Base-by-base conservation (phyloP, 805 yeast genomes). In the Candida corydali region DNA sequence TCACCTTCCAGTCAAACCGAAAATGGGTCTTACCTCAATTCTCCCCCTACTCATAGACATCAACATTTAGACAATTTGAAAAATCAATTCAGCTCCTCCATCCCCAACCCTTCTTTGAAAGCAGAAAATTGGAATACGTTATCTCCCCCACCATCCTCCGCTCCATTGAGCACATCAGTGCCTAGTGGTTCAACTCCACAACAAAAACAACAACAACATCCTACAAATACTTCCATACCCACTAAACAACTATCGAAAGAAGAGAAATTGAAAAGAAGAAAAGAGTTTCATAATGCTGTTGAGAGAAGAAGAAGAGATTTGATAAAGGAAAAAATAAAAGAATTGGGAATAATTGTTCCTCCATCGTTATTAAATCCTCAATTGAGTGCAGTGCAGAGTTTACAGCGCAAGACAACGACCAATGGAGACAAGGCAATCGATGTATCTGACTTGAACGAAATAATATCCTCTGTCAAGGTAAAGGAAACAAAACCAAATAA, bases 241-340 rank as follows among this genome's bases (percentile, higher is more conserved):
- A 53, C 67, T 3, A 65, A 61, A 38, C 68, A 59, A 38, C 49
- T 68, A 43, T 59, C 74, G 3, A 78, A 77, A 50, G 94, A 83
- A 36, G 87, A 82, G 41, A 84, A 83, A 52, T 57, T 84, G 37
- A 75, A 78, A 42, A 72, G 95, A 44, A 73, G 96, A 44, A 66
- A 95, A 41, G 96, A 88, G 54, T 81, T 87, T 43, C 98, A 89
- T 58, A 89, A 89, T 54, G 96, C 95, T 1, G 97, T 89, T 4
- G 98, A 89, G 59, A 73, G 96, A 50, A 72, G 96, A 48, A 74
- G 98, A 53, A 72, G 98, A 44, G 98, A 91, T 57, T 69, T 86
- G 48, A 89, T 89, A 52, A 88, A 89, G 55, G 94, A 85, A 51
- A 79, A 86, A 50, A 88, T 89, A 43, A 82, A 83, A 54, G 95